phyloP scores from a whole-genome alignment of 2,329 filamentous ascomycete genomes.

The Aureobasidium mangrovei region DNA sequence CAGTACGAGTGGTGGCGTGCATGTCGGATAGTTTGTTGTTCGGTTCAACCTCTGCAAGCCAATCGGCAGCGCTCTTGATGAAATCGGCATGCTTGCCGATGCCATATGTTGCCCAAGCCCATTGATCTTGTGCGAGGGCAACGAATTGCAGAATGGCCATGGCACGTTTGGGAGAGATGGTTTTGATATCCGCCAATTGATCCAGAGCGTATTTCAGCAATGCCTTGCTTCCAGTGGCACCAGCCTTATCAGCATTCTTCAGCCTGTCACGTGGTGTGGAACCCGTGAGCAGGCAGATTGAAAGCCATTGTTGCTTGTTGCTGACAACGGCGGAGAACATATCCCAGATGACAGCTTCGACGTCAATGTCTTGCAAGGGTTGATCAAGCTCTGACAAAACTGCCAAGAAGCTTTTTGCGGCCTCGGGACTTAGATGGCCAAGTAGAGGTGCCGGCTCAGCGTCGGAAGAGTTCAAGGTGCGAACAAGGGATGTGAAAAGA shows the following conservation, averaged over 20 bases:
- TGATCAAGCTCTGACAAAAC: slow-evolving; percentile 68
- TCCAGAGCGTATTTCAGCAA: slow-evolving; percentile 68
- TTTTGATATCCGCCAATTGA: slow-evolving; percentile 54
- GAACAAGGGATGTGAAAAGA: slow-evolving; percentile 66
- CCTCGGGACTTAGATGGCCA: slow-evolving; percentile 73
- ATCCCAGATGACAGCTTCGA: slow-evolving; percentile 67
- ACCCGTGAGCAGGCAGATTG: slow-evolving; percentile 83
- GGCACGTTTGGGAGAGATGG: slow-evolving; percentile 56
- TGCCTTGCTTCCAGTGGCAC: slow-evolving; percentile 44
- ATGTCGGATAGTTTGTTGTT: slow-evolving; percentile 29
- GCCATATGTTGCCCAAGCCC: slow-evolving; percentile 86
- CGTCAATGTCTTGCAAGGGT: slow-evolving; percentile 57
- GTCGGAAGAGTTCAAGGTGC: slow-evolving; percentile 51
- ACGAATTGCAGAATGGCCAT: slow-evolving; percentile 79
- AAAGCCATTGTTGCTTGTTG: slow-evolving; percentile 91
- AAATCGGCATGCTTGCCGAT: slow-evolving; percentile 66
- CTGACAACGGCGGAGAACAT: slow-evolving; percentile 80
- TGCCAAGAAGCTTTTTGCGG: slow-evolving; percentile 75
- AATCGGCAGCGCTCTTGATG: slow-evolving; percentile 61
- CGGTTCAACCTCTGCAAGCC: slow-evolving; percentile 52
- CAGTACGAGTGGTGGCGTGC: slow-evolving; percentile 21
- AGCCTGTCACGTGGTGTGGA: slow-evolving; percentile 71
- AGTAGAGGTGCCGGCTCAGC: slow-evolving; percentile 90
- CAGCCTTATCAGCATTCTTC: slow-evolving; percentile 45
- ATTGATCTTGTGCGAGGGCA: slow-evolving; percentile 80